Evolutionary conservation across 164 flowering plant genomes (phyloP).

Genomic region (Paratinospora sagittata): DNA sequence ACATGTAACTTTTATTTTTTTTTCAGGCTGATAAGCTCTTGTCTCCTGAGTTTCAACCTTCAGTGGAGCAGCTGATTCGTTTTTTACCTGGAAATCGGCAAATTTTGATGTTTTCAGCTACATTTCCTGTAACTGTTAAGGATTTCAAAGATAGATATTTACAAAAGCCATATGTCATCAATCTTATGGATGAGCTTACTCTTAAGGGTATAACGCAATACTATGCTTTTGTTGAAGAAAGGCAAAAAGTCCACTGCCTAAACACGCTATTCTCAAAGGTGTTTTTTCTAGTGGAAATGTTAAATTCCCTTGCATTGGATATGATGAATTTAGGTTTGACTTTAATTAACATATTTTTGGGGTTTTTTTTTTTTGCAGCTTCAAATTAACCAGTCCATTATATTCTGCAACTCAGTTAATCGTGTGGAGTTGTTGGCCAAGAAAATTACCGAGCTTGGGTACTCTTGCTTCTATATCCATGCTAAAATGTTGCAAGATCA

Average conservation of each 20-base stretch:
- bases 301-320: background rate
- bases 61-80: conserved; percentile 76
- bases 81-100: conserved; percentile 75
- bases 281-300: conserved; percentile 9
- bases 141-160: conserved; percentile 86
- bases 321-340: background rate
- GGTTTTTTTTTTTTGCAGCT: conserved; percentile 52
- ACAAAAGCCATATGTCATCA: conserved; percentile 75
- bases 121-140: conserved; percentile 95
- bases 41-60: conserved; percentile 95
- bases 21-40: conserved; percentile 94
- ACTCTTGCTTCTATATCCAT: conserved; percentile 97
- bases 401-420: conserved; percentile 97
- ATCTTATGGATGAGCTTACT: conserved; percentile 98
- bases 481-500: conserved; percentile 99
- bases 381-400: conserved; percentile 97
- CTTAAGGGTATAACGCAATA: conserved; percentile 97
- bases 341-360: background rate
- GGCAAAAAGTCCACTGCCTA: conserved; percentile 95
- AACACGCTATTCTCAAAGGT: conserved; percentile 99
- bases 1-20: background rate
- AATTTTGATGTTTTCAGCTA: conserved; percentile 94
- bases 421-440: conserved; percentile 94
- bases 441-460: conserved; percentile 98
- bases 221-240: conserved; percentile 98